Evolutionary conservation across 768 basidiomycete genomes (phyloP).

Genomic region (Hemileccinum rubropunctum): DNA sequence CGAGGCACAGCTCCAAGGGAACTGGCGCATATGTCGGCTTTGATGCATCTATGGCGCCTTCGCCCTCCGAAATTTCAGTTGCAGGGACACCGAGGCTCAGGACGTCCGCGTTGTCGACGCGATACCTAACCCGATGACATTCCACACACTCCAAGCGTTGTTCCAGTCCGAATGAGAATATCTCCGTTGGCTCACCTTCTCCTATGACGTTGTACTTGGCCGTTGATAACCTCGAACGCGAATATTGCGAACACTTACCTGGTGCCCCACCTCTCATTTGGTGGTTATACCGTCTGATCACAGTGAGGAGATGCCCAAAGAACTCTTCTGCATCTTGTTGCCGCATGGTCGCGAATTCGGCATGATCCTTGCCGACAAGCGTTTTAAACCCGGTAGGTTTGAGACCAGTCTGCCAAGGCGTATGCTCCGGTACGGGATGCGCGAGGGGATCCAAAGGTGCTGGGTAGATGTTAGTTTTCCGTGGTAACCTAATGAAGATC

Average conservation of each 20-base stretch:
- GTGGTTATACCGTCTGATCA: constrained; percentile 64
- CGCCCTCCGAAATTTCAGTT: constrained; percentile 28
- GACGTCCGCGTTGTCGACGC: constrained; percentile 70
- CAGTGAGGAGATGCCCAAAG: constrained; percentile 73
- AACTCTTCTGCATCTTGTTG: constrained; percentile 99
- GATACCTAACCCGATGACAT: constrained; percentile 81
- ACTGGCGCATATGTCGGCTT: constrained; percentile 66
- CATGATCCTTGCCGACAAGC: constrained; percentile 88
- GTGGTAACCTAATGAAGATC: constrained; percentile 7
- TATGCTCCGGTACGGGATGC: constrained; percentile 26
- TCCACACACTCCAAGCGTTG: constrained; percentile 80
- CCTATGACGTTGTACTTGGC: background rate
- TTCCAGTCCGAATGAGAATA: constrained; percentile 81
- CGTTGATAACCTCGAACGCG: background rate
- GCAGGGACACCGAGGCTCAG: constrained; percentile 82
- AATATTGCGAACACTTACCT: constrained; percentile 17
- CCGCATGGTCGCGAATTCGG: constrained; percentile 93
- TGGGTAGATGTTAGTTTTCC: constrained; percentile 9
- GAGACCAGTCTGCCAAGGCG: constrained; percentile 67
- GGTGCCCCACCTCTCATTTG: constrained; percentile 40
- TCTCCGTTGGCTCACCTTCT: constrained; percentile 61
- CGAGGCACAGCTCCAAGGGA: constrained; percentile 57
- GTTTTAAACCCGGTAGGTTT: constrained; percentile 82
- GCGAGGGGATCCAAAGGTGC: constrained; percentile 33
- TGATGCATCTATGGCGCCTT: constrained; percentile 10